These are phyloP conservation scores for Neofusicoccum kwambonambiense DNA, from an alignment of 2,329 filamentous ascomycete species.

Conservation along the genomic window DNA sequence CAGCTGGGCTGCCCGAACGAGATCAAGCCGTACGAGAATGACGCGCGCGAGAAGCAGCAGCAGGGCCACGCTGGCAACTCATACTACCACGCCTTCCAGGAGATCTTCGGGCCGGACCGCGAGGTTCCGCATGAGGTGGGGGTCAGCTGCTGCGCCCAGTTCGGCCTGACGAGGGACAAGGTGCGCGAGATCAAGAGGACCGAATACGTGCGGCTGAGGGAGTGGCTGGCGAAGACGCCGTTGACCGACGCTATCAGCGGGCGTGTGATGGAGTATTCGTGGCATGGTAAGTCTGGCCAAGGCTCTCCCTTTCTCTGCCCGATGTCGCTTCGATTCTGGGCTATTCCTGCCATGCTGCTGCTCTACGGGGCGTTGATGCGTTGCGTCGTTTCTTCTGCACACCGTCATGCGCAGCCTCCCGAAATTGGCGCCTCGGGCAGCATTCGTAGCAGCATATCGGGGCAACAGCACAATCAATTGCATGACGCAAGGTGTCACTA, in stretches of 20 bases:
- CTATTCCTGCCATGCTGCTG: not conserved
- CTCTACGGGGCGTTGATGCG: not conserved
- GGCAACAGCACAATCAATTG: not conserved
- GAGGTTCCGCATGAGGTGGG: constrained; percentile 47
- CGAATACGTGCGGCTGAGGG: constrained; percentile 50
- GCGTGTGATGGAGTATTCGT: constrained; percentile 58
- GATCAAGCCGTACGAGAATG: constrained; percentile 46
- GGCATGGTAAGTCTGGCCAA: constrained; percentile 51
- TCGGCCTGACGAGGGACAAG: constrained; percentile 50
- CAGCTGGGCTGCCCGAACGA: constrained; percentile 52
- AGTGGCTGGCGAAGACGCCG: constrained; percentile 50
- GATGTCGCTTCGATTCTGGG: not conserved
- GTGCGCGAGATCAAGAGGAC: constrained; percentile 45
- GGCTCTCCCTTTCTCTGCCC: not conserved
- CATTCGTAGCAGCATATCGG: not conserved
- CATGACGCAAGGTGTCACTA: not conserved
- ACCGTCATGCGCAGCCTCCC: not conserved
- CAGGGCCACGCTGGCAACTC: constrained; percentile 50
- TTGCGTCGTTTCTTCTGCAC: not conserved
- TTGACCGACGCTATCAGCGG: constrained; percentile 52
- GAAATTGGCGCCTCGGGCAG: not conserved
- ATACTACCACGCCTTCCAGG: constrained; percentile 50
- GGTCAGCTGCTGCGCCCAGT: constrained; percentile 56
- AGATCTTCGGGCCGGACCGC: constrained; percentile 44
- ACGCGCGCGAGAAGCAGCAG: constrained; percentile 37